Conservation (phyloP, 2,329 filamentous ascomycete genomes). For the Colletotrichum musae region DNA sequence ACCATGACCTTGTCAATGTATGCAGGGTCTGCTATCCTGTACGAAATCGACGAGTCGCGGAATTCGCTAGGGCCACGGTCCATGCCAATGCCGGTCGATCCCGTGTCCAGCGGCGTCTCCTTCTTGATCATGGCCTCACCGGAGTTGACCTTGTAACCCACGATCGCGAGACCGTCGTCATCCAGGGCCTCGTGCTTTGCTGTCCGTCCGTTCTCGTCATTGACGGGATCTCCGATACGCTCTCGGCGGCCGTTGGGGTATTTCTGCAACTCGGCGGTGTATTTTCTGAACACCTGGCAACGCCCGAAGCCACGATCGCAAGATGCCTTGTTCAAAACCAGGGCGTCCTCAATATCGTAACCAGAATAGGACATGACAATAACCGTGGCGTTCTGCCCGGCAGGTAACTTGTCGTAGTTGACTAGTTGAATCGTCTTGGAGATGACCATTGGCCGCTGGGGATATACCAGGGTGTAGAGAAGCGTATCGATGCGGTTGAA, state of each 20-base stretch:
- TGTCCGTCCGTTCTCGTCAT: slow-evolving; percentile 72
- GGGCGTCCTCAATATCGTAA: slow-evolving; percentile 98
- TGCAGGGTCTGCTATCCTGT: slow-evolving; percentile 85
- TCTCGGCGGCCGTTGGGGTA: slow-evolving; percentile 86
- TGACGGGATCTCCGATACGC: slow-evolving; percentile 72
- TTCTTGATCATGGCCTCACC: slow-evolving; percentile 95
- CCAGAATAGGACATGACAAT: slow-evolving; percentile 99
- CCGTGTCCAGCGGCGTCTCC: slow-evolving; percentile 84
- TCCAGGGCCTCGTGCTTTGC: slow-evolving; percentile 83
- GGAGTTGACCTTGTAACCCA: slow-evolving; percentile 82
- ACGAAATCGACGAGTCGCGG: slow-evolving; percentile 79
- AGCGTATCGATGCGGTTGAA: slow-evolving; percentile 97
- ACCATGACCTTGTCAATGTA: slow-evolving; percentile 98
- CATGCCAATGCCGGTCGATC: slow-evolving; percentile 78
- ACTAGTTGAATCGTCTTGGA: slow-evolving; percentile 96
- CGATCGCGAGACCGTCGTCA: slow-evolving; percentile 88
- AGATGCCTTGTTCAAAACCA: slow-evolving; percentile 96
- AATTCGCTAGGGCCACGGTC: slow-evolving; percentile 75
- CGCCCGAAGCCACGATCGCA: slow-evolving; percentile 95
- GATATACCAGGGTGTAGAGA: slow-evolving; percentile 96
- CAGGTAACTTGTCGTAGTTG: slow-evolving; percentile 96
- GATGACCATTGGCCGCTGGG: slow-evolving; percentile 97
- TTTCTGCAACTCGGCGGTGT: slow-evolving; percentile 86
- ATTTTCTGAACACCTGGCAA: slow-evolving; percentile 98
- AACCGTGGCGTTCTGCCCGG: slow-evolving; percentile 96